A percentile compares a stretch with the other conserved stretches of the same genome.
phyloP scores from a whole-genome alignment of 2,329 filamentous ascomycete species.

The Rhinocladiella mackenziei region DNA sequence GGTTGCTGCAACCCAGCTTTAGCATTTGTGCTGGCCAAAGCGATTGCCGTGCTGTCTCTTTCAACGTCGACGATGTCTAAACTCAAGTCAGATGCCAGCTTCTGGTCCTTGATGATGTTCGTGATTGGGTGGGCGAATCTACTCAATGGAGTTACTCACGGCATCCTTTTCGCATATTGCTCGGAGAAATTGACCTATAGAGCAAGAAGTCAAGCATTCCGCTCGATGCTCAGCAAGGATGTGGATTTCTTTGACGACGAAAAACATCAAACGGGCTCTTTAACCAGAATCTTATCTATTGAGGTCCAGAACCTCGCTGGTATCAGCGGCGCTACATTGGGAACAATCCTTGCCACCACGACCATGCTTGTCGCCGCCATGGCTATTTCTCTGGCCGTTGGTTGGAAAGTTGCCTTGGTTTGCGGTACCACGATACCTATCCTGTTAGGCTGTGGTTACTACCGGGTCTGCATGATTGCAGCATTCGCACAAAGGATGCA shows the following conservation, averaged over 20 bases:
- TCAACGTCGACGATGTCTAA: too few species aligned
- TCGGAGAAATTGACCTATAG: constrained; percentile 20
- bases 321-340: constrained; percentile 52
- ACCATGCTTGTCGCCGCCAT: constrained; percentile 68
- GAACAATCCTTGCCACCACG: constrained; percentile 73
- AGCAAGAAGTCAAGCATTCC: constrained; percentile 48
- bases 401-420: constrained; percentile 72
- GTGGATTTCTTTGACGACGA: constrained; percentile 76
- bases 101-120: too few species aligned
- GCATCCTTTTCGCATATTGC: constrained; percentile 58
- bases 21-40: too few species aligned
- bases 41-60: too few species aligned
- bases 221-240: constrained; percentile 78
- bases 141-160: constrained; percentile 51
- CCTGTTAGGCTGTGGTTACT: constrained; percentile 64
- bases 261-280: constrained; percentile 71
- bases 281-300: constrained; percentile 75
- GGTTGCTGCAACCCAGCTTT: too few species aligned
- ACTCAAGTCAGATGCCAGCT: too few species aligned
- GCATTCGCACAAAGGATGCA: background rate
- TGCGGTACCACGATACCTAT: constrained; percentile 54
- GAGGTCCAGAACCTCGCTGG: constrained; percentile 71
- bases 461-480: constrained; percentile 60
- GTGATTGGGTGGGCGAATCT: too few species aligned
- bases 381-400: constrained; percentile 64